phyloP scores from a whole-genome alignment of 1,139 yeast genomes.

The Meyerozyma smithsonii region DNA sequence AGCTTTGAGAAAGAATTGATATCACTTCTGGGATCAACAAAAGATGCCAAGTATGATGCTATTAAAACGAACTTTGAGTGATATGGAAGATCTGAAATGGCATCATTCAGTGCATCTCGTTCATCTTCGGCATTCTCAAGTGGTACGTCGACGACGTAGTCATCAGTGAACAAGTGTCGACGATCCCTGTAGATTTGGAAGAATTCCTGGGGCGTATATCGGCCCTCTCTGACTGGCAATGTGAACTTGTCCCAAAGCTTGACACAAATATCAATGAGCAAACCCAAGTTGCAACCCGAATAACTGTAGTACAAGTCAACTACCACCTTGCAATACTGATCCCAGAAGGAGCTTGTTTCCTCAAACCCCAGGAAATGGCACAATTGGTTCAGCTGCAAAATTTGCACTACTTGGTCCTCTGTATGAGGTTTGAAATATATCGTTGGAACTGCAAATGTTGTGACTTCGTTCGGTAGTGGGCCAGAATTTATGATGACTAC shows the following conservation, averaged over 20 bases:
- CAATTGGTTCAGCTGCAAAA: slow-evolving; percentile 26
- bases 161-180: slow-evolving; percentile 35
- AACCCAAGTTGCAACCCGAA: slow-evolving; percentile 48
- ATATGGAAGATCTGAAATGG: slow-evolving; percentile 38
- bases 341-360: slow-evolving; percentile 35
- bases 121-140: slow-evolving; percentile 11
- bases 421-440: slow-evolving; percentile 46
- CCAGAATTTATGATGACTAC: slow-evolving; percentile 31
- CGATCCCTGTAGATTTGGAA: slow-evolving; percentile 44
- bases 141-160: slow-evolving; percentile 27
- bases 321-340: slow-evolving; percentile 43
- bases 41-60: slow-evolving; percentile 71
- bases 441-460: slow-evolving; percentile 46
- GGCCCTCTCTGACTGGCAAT: slow-evolving; percentile 33
- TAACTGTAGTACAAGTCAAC: slow-evolving; percentile 50
- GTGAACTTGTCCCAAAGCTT: slow-evolving; percentile 51
- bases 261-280: slow-evolving; percentile 37
- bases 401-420: slow-evolving; percentile 32
- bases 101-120: slow-evolving; percentile 1
- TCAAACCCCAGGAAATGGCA: slow-evolving; percentile 19
- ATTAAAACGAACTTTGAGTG: slow-evolving; percentile 58
- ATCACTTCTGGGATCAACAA: slow-evolving; percentile 56
- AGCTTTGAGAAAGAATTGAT: slow-evolving; percentile 56
- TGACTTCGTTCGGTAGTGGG: slow-evolving; percentile 44
- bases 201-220: slow-evolving; percentile 32